Conservation (phyloP, 805 yeast genomes). For the Starmerella scarabaei region DNA sequence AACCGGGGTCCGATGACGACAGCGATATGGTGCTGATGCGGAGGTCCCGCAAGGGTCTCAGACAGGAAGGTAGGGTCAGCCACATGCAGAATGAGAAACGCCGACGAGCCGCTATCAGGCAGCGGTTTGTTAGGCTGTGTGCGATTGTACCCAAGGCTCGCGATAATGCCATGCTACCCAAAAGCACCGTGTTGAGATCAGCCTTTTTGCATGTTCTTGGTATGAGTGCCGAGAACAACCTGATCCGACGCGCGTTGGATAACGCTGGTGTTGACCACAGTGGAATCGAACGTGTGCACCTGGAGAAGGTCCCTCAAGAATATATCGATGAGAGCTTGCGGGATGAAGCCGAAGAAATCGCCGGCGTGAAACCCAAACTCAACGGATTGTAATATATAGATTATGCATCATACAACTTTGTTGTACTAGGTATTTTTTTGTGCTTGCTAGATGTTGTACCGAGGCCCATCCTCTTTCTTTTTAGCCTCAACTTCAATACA, state of each 20-base stretch:
- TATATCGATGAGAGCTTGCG: no score
- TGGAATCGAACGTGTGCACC: conserved; percentile 4
- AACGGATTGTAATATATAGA: no score
- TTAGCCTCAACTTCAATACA: conserved; percentile 63
- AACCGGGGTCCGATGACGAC: no score
- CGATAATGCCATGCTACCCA: conserved; percentile 17
- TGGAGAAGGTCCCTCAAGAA: conserved; percentile 2
- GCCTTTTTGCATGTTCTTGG: conserved; percentile 22
- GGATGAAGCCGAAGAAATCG: no score
- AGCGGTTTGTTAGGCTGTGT: conserved; percentile 28
- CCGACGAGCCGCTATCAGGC: conserved; percentile 30
- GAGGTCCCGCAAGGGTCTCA: not conserved
- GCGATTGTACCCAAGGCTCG: conserved; percentile 26
- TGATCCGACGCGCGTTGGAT: conserved; percentile 18
- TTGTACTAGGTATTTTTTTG: no score
- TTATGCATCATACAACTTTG: no score
- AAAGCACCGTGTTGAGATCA: conserved; percentile 22
- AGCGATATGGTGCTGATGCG: no score
- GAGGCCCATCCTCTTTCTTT: not conserved
- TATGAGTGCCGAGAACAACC: conserved; percentile 22
- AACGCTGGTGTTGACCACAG: conserved; percentile 16
- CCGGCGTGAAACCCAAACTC: no score
- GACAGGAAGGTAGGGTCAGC: conserved; percentile 21
- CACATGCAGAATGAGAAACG: conserved; percentile 32
- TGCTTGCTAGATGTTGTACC: no score